Percentiles rank a stretch among this genome's conserved stretches.
These are phyloP conservation scores for Cyclostephanos tholiformis DNA, from an alignment of 108 stramenopile species.

Conservation along the genomic window DNA sequence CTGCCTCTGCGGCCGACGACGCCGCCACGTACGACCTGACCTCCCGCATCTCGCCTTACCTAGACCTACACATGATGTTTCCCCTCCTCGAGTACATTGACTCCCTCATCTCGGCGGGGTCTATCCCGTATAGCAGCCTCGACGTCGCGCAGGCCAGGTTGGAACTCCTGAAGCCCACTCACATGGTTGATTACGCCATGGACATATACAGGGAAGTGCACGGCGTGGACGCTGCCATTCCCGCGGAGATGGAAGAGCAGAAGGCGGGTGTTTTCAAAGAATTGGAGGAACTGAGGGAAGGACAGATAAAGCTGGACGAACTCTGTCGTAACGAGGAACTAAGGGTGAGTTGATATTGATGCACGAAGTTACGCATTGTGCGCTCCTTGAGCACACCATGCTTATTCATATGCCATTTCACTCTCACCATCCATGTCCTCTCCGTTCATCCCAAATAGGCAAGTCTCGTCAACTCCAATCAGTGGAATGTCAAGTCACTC, in stretches of 20 bases:
- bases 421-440: slow-evolving; percentile 5
- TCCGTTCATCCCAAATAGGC: slow-evolving; percentile 37
- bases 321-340: slow-evolving; percentile 75
- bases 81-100: slow-evolving; percentile 92
- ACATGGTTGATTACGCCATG: slow-evolving; percentile 94
- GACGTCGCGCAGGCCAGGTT: slow-evolving; percentile 85
- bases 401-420: slow-evolving; percentile 7
- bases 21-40: slow-evolving; percentile 78
- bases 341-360: slow-evolving; percentile 63
- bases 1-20: slow-evolving; percentile 31
- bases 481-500: slow-evolving; percentile 81
- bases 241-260: slow-evolving; percentile 81
- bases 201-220: slow-evolving; percentile 82
- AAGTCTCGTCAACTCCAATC: slow-evolving; percentile 64
- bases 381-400: background rate
- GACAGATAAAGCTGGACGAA: slow-evolving; percentile 66
- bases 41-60: slow-evolving; percentile 77
- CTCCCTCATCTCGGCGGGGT: slow-evolving; percentile 64
- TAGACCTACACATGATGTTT: slow-evolving; percentile 97
- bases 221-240: slow-evolving; percentile 56
- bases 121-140: slow-evolving; percentile 60
- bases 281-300: slow-evolving; percentile 79
- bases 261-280: slow-evolving; percentile 66
- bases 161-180: slow-evolving; percentile 78
- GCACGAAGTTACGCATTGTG: background rate